These are phyloP conservation scores for Dillenia turbinata DNA, from an alignment of 164 flowering plant species.

Conservation along the genomic window DNA sequence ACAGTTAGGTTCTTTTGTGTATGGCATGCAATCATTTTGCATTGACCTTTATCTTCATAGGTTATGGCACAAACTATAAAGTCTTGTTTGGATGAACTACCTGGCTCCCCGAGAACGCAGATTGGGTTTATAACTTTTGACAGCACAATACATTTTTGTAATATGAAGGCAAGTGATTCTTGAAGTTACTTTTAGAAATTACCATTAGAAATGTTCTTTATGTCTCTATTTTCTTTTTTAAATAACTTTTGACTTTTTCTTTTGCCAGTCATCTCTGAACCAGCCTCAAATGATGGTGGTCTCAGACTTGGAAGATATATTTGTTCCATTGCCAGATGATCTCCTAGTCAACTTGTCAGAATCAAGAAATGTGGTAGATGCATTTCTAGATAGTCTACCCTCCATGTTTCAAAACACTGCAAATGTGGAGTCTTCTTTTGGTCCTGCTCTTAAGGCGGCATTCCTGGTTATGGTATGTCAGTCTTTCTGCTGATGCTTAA, in stretches of 20 bases:
- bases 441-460: slow-evolving; percentile 93
- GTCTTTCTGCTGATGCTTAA: neutral
- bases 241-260: slow-evolving; percentile 10
- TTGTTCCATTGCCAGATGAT: slow-evolving; percentile 96
- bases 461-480: slow-evolving; percentile 85
- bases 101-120: slow-evolving; percentile 91
- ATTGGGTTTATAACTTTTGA: slow-evolving; percentile 96
- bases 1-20: too few species aligned
- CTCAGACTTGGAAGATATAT: slow-evolving; percentile 91
- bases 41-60: slow-evolving; percentile 33
- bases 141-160: slow-evolving; percentile 92
- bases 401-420: slow-evolving; percentile 84
- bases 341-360: slow-evolving; percentile 96
- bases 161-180: slow-evolving; percentile 75
- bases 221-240: neutral
- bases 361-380: slow-evolving; percentile 84
- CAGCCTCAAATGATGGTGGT: slow-evolving; percentile 99
- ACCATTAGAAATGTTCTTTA: too few species aligned
- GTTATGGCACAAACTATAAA: slow-evolving; percentile 83
- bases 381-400: slow-evolving; percentile 91
- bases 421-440: slow-evolving; percentile 96
- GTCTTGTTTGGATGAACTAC: slow-evolving; percentile 83
- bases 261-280: slow-evolving; percentile 79
- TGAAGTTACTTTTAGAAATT: neutral
- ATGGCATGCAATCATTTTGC: neutral